Evolutionary conservation across 805 yeast species (phyloP).

Genomic region (Peterozyma toletana): DNA sequence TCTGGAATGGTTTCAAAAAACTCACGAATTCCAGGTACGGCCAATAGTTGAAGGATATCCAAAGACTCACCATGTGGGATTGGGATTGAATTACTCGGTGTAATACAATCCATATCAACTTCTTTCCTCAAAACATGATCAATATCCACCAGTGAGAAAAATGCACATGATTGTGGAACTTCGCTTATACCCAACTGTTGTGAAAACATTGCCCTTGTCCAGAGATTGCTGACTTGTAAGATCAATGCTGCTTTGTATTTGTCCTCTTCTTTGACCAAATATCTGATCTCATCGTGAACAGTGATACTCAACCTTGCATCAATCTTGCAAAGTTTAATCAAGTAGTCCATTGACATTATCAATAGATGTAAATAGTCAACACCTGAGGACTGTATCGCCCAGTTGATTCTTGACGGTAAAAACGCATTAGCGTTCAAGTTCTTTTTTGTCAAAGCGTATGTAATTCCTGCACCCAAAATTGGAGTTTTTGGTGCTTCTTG

Average conservation of each 20-base stretch:
- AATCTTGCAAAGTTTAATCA: slow-evolving; percentile 54
- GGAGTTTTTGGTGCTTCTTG: slow-evolving; percentile 82
- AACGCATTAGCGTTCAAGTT: slow-evolving; percentile 63
- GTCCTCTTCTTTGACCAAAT: slow-evolving; percentile 66
- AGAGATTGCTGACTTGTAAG: slow-evolving; percentile 80
- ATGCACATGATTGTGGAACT: slow-evolving; percentile 92
- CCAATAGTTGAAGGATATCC: slow-evolving; percentile 48
- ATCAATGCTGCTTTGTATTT: slow-evolving; percentile 73
- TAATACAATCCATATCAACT: slow-evolving; percentile 83
- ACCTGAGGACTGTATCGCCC: slow-evolving; percentile 98
- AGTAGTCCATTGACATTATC: slow-evolving; percentile 80
- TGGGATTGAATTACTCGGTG: slow-evolving; percentile 74
- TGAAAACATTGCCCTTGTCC: slow-evolving; percentile 96
- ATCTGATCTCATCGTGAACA: slow-evolving; percentile 93
- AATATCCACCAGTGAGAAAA: slow-evolving; percentile 88
- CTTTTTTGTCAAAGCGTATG: slow-evolving; percentile 65
- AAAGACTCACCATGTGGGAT: slow-evolving; percentile 77
- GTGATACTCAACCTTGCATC: slow-evolving; percentile 78
- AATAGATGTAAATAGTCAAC: slow-evolving; percentile 90
- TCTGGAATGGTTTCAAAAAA: slow-evolving; percentile 14
- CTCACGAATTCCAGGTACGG: slow-evolving; percentile 24
- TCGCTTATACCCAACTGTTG: slow-evolving; percentile 86
- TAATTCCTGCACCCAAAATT: slow-evolving; percentile 86
- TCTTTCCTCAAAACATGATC: slow-evolving; percentile 88
- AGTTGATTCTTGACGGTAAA: slow-evolving; percentile 86